Evolutionary conservation across 1,284 basidiomycete species (phyloP), one percentile per base, ranked within the genome.

Genomic region (Meira miltonrushii): DNA sequence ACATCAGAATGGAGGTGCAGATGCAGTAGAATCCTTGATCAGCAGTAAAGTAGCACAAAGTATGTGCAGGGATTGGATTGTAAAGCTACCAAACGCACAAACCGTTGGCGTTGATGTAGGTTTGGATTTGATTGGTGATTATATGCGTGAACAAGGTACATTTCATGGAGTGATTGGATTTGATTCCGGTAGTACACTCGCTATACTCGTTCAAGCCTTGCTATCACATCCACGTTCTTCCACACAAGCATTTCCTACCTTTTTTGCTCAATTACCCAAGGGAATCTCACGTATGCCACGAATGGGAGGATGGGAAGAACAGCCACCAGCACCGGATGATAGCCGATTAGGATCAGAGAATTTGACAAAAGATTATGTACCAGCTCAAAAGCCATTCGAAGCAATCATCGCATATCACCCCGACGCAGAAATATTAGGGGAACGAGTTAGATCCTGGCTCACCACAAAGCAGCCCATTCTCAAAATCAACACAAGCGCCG

Each of bases 291-390:
- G 50, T 3, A 37, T 53, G 50, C 50, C 50, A n/a, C 37, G 50
- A 23, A 53, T 53, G 50, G 50, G 50, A n/a, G 50, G 50, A 15
- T 53, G 50, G 50, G 50, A 53, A 25, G 38, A 53, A 41, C 7
- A 53, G 28, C 50, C 50, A 39, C 50, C 50, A 5, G 38, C 50
- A 33, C 38, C 50, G 2, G 37, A 53, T 15, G 50, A 53, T 41
- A n/a, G n/a, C 38, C 5, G 50, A 25, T 23, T 53, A 25, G 50
- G 50, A 39, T 19, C 15, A n/a, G 50, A 53, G 23, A 53, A 53
- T 41, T 33, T 53, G 7, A 39, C 50, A 25, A 39, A 39, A 28
- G 37, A 39, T 19, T 53, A 33, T 53, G 50, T 53, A 3, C 50
- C 50, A n/a, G 39, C 50, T 13, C 50, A 53, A 23, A 39, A 53